phyloP scores from a whole-genome alignment of 2,329 filamentous ascomycete species.

The Trichoderma sp. region DNA sequence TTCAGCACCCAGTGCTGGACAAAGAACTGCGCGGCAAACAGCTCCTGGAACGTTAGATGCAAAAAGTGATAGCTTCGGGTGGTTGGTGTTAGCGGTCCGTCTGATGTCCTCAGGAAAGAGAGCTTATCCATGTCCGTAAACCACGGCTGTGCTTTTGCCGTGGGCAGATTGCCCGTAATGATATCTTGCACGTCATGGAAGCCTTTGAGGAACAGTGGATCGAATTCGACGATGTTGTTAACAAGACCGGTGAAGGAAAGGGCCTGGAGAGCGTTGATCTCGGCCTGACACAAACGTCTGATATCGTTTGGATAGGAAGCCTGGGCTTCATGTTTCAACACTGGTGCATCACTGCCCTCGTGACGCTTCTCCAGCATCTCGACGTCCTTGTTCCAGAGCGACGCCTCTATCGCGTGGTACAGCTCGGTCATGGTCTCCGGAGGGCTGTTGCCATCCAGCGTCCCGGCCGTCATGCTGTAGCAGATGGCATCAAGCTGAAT shows the following conservation, averaged over 20 bases:
- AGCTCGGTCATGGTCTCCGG: slow-evolving; percentile 10
- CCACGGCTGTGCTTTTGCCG: background rate
- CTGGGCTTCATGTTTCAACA: background rate
- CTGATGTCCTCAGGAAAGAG: slow-evolving; percentile 2
- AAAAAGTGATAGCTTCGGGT: background rate
- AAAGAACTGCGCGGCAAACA: slow-evolving; percentile 9
- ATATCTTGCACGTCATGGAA: background rate
- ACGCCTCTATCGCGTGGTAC: slow-evolving; percentile 9
- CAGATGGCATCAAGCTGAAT: slow-evolving; percentile 16
- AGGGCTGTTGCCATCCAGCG: background rate
- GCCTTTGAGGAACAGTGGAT: background rate
- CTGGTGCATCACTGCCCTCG: background rate
- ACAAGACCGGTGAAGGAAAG: background rate
- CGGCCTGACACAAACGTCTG: background rate
- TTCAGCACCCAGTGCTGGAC: background rate
- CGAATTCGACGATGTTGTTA: background rate
- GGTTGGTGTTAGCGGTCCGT: background rate
- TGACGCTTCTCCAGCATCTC: background rate
- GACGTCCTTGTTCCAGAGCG: slow-evolving; percentile 1
- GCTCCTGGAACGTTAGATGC: slow-evolving; percentile 1
- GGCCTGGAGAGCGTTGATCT: background rate
- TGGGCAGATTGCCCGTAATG: background rate
- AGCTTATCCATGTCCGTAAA: background rate
- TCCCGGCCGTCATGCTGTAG: slow-evolving; percentile 11
- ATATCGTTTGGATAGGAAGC: background rate